These are phyloP conservation scores for Umbilicaria muhlenbergii DNA, from an alignment of 495 filamentous ascomycete species.

Conservation along the genomic window DNA sequence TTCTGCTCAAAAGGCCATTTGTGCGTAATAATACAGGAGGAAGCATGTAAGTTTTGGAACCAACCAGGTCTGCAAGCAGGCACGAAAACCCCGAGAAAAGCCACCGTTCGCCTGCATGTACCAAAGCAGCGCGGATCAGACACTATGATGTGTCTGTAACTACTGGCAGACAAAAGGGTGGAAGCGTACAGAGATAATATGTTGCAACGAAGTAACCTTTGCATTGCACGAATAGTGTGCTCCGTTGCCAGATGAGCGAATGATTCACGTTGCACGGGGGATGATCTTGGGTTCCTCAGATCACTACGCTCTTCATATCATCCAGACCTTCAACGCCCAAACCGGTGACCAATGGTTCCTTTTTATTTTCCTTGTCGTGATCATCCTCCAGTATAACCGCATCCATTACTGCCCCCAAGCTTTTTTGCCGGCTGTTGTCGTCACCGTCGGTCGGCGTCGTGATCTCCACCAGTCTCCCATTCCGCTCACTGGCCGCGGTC, in stretches of 20 bases:
- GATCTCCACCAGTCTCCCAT: slow-evolving; percentile 31
- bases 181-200: too few species aligned
- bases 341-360: slow-evolving; percentile 14
- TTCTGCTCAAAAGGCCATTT: background rate
- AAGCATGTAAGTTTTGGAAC: too few species aligned
- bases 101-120: too few species aligned
- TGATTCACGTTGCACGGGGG: too few species aligned
- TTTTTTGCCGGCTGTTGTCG: slow-evolving; percentile 2
- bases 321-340: slow-evolving; percentile 19
- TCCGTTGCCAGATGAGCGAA: too few species aligned
- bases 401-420: slow-evolving; percentile 1
- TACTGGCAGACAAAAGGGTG: too few species aligned
- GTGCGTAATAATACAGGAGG: slow-evolving; percentile 6
- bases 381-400: slow-evolving; percentile 4
- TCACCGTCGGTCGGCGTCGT: slow-evolving; percentile 20
- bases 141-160: too few species aligned
- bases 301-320: slow-evolving; percentile 42
- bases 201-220: too few species aligned
- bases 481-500: slow-evolving; percentile 14
- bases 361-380: slow-evolving; percentile 10
- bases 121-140: too few species aligned
- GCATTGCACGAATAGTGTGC: too few species aligned
- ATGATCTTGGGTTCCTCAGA: slow-evolving; percentile 19
- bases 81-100: too few species aligned
- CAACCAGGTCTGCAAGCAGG: too few species aligned